These are phyloP conservation scores for Solanum sejunctum DNA, from an alignment of 257 asterid genomes.

Conservation along the genomic window DNA sequence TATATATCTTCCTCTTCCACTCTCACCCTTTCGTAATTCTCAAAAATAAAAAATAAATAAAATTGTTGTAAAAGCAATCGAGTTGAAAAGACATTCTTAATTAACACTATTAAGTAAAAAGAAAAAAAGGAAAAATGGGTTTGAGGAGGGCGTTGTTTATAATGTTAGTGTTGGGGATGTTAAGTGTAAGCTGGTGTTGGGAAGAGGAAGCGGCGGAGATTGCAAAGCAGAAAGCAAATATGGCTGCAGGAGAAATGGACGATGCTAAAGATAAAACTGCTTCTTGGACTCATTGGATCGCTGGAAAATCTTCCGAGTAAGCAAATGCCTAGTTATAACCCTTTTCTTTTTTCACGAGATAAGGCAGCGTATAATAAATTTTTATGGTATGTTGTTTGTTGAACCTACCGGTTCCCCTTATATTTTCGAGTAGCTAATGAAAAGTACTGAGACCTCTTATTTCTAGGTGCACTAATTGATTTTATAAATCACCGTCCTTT, in stretches of 20 bases:
- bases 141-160: constrained; percentile 1
- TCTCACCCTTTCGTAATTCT: neutral
- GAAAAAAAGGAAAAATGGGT: neutral
- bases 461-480: no score
- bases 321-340: neutral
- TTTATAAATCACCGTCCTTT: no score
- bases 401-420: no score
- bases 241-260: neutral
- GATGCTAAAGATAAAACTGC: constrained; percentile 18
- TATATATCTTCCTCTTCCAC: neutral
- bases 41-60: neutral
- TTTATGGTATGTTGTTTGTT: no score
- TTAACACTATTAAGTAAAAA: no score
- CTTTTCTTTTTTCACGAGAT: no score
- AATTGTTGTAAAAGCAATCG: neutral
- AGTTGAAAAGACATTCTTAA: neutral
- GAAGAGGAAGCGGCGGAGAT: constrained; percentile 2
- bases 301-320: constrained; percentile 32
- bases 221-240: neutral
- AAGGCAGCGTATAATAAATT: no score
- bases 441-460: no score
- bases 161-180: neutral
- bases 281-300: constrained; percentile 48
- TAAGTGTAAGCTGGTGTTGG: neutral
- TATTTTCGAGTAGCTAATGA: no score